Evolutionary conservation across 2,329 filamentous ascomycete genomes (phyloP).

Genomic region (Talaromyces sp.): DNA sequence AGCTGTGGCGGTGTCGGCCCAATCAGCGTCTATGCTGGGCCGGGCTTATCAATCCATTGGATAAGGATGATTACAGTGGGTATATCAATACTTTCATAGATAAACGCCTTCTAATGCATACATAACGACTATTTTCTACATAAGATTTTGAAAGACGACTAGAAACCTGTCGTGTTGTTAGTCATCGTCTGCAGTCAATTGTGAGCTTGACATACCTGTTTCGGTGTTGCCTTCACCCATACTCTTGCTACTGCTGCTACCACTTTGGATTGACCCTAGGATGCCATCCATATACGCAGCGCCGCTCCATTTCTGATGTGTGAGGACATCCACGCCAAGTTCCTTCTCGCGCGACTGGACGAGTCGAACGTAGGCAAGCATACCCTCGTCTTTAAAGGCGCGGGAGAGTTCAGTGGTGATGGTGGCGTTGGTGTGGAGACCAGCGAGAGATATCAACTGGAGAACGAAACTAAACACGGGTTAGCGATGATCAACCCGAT

Average conservation of each 20-base stretch:
- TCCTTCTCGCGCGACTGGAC: slow-evolving; percentile 91
- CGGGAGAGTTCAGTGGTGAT: slow-evolving; percentile 72
- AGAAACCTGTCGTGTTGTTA: not conserved
- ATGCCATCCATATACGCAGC: slow-evolving; percentile 82
- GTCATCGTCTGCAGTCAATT: not conserved
- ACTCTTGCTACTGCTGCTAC: slow-evolving; percentile 82
- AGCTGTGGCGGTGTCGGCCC: slow-evolving; percentile 3
- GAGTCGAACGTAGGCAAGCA: slow-evolving; percentile 95
- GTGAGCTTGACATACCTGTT: slow-evolving; percentile 35
- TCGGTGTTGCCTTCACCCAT: slow-evolving; percentile 97
- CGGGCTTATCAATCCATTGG: slow-evolving; percentile 19
- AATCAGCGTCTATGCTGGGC: slow-evolving; percentile 7
- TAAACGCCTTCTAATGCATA: slow-evolving; percentile 7
- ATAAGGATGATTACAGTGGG: not conserved
- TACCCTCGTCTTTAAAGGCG: slow-evolving; percentile 84
- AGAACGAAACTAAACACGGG: slow-evolving; percentile 53
- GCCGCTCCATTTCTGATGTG: slow-evolving; percentile 80
- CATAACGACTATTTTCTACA: not conserved
- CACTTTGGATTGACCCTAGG: slow-evolving; percentile 83
- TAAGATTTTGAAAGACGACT: not conserved
- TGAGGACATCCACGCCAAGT: slow-evolving; percentile 84
- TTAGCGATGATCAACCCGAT: slow-evolving; percentile 22
- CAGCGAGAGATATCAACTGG: slow-evolving; percentile 64
- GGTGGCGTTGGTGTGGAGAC: slow-evolving; percentile 63
- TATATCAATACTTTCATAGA: not conserved